phyloP scores from a whole-genome alignment of 148 eudicot genomes.

The Amaranthus cruentus region DNA sequence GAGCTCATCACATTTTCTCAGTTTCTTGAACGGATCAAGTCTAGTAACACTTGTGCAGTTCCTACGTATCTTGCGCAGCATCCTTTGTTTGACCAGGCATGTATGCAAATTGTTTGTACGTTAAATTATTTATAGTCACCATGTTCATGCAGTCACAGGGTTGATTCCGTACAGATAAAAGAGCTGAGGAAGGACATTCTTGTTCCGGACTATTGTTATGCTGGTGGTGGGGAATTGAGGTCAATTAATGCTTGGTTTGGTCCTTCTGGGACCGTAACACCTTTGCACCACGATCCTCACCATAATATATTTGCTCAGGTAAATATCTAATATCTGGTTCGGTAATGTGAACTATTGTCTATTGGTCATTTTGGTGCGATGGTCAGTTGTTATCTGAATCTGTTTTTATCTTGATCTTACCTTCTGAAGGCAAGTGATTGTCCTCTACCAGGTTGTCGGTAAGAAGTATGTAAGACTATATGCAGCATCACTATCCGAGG shows the following conservation, averaged over 20 bases:
- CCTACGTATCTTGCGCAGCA: slow-evolving; percentile 95
- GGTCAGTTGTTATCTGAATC: slow-evolving; percentile 9
- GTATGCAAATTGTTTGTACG: slow-evolving; percentile 20
- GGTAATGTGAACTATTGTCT: background rate
- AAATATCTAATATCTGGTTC: slow-evolving; percentile 3
- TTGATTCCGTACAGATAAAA: slow-evolving; percentile 63
- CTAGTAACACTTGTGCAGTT: slow-evolving; percentile 42
- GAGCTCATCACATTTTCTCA: slow-evolving; percentile 82
- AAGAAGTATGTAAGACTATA: slow-evolving; percentile 90
- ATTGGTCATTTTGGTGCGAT: background rate
- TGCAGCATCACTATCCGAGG: slow-evolving; percentile 70
- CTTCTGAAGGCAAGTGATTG: slow-evolving; percentile 22
- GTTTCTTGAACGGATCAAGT: slow-evolving; percentile 77
- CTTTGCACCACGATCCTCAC: slow-evolving; percentile 96
- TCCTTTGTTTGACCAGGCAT: slow-evolving; percentile 96
- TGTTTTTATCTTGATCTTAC: slow-evolving; percentile 12
- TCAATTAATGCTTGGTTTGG: slow-evolving; percentile 97
- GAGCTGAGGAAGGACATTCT: slow-evolving; percentile 78
- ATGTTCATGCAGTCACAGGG: slow-evolving; percentile 28
- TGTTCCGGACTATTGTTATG: slow-evolving; percentile 88
- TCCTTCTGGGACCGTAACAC: slow-evolving; percentile 95
- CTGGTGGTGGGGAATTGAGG: slow-evolving; percentile 85
- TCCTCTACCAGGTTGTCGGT: slow-evolving; percentile 81
- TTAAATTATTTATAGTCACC: slow-evolving; percentile 7
- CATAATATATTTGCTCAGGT: slow-evolving; percentile 98